phyloP scores from a whole-genome alignment of 495 filamentous ascomycete species.

The Tuber melanosporum region DNA sequence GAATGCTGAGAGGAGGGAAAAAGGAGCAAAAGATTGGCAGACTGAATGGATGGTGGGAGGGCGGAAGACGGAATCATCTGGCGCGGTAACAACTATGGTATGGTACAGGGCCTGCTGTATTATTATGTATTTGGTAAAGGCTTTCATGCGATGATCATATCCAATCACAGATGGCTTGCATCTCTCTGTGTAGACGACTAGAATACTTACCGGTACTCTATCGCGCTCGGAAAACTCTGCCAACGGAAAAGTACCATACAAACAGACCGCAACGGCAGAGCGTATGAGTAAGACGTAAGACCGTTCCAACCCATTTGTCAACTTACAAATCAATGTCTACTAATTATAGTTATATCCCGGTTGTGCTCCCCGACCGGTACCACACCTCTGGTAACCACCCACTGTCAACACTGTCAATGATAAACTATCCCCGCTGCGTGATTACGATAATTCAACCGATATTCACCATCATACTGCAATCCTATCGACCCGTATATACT shows the following conservation, averaged over 20 bases:
- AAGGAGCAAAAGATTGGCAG: background rate
- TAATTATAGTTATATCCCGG: too few species aligned
- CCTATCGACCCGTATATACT: background rate
- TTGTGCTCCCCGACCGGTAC: too few species aligned
- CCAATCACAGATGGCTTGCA: background rate
- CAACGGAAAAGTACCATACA: too few species aligned
- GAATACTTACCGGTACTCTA: background rate
- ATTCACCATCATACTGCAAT: background rate
- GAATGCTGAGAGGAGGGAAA: background rate
- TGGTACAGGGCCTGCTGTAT: background rate
- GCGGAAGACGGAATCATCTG: background rate
- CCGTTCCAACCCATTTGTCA: too few species aligned
- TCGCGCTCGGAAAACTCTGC: too few species aligned
- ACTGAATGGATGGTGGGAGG: background rate
- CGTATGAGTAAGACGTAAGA: too few species aligned
- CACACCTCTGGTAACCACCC: too few species aligned
- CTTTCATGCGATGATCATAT: background rate
- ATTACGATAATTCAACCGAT: background rate
- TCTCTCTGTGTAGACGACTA: background rate
- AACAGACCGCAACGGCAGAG: too few species aligned
- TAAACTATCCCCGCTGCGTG: background rate
- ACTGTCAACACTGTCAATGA: background rate
- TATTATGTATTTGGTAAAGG: conserved; percentile 1
- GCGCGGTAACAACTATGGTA: background rate
- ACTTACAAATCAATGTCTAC: too few species aligned